Conservation (phyloP, 1,284 basidiomycete genomes). For the Heterobasidion parviporum region DNA sequence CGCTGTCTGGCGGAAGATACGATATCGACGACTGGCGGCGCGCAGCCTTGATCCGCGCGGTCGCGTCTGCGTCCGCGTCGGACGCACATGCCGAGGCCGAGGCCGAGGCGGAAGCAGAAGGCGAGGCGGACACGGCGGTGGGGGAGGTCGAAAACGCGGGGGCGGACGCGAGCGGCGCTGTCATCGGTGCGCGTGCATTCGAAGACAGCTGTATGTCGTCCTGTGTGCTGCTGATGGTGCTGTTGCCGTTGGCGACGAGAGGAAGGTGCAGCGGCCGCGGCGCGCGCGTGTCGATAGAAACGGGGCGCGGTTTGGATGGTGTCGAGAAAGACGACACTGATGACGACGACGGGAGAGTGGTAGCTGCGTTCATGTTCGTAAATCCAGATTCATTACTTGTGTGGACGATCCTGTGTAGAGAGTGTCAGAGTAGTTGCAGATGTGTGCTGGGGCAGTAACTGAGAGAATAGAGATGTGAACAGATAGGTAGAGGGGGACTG, state of each 20-base stretch:
- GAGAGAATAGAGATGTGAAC: no score
- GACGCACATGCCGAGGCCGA: background rate
- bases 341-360: background rate
- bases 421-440: no score
- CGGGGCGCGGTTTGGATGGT: background rate
- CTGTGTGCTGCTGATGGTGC: background rate
- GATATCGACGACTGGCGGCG: slow-evolving; percentile 58
- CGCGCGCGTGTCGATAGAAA: background rate
- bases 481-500: no score
- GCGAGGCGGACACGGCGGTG: background rate
- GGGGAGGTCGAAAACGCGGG: background rate
- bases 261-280: background rate
- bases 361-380: background rate
- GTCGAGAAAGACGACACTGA: no score
- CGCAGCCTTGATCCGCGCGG: slow-evolving; percentile 6
- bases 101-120: background rate
- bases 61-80: background rate
- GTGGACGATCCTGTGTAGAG: no score
- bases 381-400: background rate
- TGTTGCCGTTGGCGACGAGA: background rate
- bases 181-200: background rate
- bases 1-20: slow-evolving; percentile 37
- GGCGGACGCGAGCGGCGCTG: background rate
- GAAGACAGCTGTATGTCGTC: background rate
- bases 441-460: no score